These are phyloP conservation scores for Naumovozyma dairenensis DNA, from an alignment of 805 yeast genomes.

Conservation along the genomic window DNA sequence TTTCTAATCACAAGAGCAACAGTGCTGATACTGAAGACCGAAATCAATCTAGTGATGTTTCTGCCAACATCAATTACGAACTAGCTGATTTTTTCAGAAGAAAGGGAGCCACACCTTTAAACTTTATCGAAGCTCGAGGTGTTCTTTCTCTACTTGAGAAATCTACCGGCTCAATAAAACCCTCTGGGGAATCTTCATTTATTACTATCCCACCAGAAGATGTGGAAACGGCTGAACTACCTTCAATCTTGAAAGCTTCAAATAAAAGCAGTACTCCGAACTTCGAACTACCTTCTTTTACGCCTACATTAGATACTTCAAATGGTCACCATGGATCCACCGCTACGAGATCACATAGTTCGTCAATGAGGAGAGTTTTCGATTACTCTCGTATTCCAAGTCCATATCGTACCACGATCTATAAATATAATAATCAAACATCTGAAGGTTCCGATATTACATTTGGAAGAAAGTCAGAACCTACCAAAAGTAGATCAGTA, in stretches of 20 bases:
- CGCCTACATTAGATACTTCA: slow-evolving; percentile 26
- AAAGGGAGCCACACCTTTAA: slow-evolving; percentile 67
- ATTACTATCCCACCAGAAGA: too few species aligned
- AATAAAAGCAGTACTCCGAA: slow-evolving; percentile 4
- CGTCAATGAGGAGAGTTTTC: slow-evolving; percentile 27
- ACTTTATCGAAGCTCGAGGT: slow-evolving; percentile 74
- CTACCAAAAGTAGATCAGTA: too few species aligned
- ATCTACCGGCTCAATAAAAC: slow-evolving; percentile 6
- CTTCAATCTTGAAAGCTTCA: slow-evolving; percentile 1
- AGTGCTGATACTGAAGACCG: background rate
- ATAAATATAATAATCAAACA: slow-evolving; percentile 19
- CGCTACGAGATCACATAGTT: too few species aligned
- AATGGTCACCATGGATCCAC: slow-evolving; percentile 8
- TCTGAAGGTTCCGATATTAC: background rate
- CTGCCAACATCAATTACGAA: slow-evolving; percentile 39
- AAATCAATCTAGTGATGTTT: slow-evolving; percentile 22
- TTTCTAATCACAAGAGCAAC: background rate
- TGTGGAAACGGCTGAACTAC: too few species aligned
- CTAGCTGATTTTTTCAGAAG: slow-evolving; percentile 60
- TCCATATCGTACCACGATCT: slow-evolving; percentile 30
- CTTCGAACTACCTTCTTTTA: slow-evolving; percentile 28
- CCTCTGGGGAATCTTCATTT: slow-evolving; percentile 2
- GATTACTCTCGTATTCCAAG: slow-evolving; percentile 33
- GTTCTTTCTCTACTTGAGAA: slow-evolving; percentile 50
- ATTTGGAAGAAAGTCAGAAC: background rate